phyloP scores from a whole-genome alignment of 1,284 basidiomycete species.

The Tetrapyrgos nigripes region DNA sequence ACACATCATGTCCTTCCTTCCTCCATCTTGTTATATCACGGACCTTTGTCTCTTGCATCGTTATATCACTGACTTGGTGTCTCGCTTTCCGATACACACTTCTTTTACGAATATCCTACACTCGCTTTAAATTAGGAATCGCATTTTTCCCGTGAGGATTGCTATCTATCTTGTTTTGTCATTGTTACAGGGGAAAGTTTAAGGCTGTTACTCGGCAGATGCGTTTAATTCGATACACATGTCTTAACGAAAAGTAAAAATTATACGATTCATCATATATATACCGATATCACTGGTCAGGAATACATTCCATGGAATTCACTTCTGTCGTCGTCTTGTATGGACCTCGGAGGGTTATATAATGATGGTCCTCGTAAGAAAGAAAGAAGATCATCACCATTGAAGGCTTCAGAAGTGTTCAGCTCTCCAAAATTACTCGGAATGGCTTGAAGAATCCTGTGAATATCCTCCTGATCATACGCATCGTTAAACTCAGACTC shows the following conservation, averaged over 20 bases:
- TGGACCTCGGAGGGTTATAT: background rate
- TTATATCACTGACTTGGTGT: background rate
- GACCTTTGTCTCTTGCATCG: background rate
- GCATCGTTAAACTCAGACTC: constrained; percentile 3
- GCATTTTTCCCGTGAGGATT: constrained; percentile 1
- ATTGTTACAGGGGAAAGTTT: background rate
- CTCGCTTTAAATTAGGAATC: constrained; percentile 1
- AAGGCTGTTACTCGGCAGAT: background rate
- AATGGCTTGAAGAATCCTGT: constrained; percentile 2
- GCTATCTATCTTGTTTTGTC: background rate
- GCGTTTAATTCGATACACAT: constrained; percentile 10
- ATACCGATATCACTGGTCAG: constrained; percentile 30
- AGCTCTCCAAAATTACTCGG: background rate
- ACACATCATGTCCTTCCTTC: background rate
- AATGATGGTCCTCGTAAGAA: background rate
- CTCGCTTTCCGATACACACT: background rate
- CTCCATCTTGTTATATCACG: constrained; percentile 14
- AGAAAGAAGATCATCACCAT: background rate
- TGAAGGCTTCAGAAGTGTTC: background rate
- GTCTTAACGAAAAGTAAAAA: constrained; percentile 6
- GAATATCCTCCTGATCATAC: constrained; percentile 6
- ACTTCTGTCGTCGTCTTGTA: constrained; percentile 27
- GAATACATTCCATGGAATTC: constrained; percentile 63
- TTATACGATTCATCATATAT: constrained; percentile 4
- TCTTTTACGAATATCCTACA: background rate